Evolutionary conservation across 495 filamentous ascomycete species (phyloP).

Genomic region (Tetracladium marchalianum): DNA sequence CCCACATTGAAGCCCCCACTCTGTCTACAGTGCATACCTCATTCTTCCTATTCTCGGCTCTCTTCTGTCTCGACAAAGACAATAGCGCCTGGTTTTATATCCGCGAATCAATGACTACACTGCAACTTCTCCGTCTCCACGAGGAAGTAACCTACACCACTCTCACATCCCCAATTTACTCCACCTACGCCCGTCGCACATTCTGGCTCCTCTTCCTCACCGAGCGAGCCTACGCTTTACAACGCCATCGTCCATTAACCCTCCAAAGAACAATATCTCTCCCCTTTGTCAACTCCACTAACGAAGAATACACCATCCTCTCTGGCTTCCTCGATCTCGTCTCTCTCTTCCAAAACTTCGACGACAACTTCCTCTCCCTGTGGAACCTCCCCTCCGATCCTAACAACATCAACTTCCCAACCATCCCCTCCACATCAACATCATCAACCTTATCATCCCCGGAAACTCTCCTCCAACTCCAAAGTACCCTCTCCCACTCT

Average conservation of each 20-base stretch:
- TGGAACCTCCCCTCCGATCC: slow-evolving; percentile 8
- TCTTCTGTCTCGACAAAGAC: slow-evolving; percentile 7
- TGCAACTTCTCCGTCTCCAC: slow-evolving; percentile 11
- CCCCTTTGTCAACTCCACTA: slow-evolving; percentile 2
- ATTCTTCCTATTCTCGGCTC: slow-evolving; percentile 24
- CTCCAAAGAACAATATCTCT: slow-evolving; percentile 12
- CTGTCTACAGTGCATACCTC: slow-evolving; percentile 17
- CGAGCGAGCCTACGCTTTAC: slow-evolving; percentile 15
- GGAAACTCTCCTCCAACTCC: slow-evolving; percentile 3
- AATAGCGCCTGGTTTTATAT: slow-evolving; percentile 15
- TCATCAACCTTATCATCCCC: slow-evolving; percentile 4
- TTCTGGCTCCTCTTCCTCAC: slow-evolving; percentile 19
- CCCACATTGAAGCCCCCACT: slow-evolving; percentile 3
- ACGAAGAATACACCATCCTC: slow-evolving; percentile 3
- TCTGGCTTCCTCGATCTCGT: slow-evolving; percentile 11
- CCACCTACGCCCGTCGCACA: slow-evolving; percentile 6
- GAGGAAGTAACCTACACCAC: slow-evolving; percentile 9
- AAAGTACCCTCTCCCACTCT: slow-evolving; percentile 3
- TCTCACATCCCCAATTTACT: background rate
- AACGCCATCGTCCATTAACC: slow-evolving; percentile 11
- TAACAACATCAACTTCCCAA: background rate
- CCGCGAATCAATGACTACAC: slow-evolving; percentile 15
- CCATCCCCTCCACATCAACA: slow-evolving; percentile 23
- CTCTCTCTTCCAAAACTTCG: slow-evolving; percentile 9
- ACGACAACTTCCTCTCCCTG: slow-evolving; percentile 8